Conservation (phyloP, 257 asterid genomes). For the Solanum etuberosum region DNA sequence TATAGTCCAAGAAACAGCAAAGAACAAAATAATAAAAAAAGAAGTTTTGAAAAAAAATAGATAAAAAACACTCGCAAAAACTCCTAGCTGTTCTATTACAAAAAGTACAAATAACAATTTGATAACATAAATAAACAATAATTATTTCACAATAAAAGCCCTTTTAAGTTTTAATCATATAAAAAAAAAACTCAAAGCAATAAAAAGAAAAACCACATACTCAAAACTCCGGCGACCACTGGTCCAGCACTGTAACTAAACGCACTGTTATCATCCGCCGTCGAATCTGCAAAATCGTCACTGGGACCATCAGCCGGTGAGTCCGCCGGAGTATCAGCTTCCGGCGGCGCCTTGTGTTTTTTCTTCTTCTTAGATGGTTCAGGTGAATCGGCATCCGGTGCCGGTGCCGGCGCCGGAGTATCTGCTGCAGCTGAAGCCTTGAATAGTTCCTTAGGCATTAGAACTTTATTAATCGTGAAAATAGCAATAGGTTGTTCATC, state of each 20-base stretch:
- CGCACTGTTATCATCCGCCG: constrained; percentile 14
- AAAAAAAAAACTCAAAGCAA: neutral
- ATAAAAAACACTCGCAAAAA: neutral
- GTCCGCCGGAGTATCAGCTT: constrained; percentile 25
- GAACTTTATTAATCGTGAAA: constrained; percentile 29
- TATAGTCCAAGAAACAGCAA: neutral
- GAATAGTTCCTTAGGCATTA: constrained; percentile 37
- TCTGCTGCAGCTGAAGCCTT: constrained; percentile 15
- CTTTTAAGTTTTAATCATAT: neutral
- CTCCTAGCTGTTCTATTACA: neutral
- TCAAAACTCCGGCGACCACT: neutral
- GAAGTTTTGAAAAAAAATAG: neutral
- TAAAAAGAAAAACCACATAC: neutral
- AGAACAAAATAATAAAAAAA: neutral
- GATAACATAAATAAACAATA: neutral
- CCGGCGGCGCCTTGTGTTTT: constrained; percentile 33
- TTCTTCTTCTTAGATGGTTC: constrained; percentile 18
- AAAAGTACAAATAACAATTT: neutral
- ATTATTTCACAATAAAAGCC: neutral
- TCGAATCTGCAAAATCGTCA: constrained; percentile 29
- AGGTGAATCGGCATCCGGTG: constrained; percentile 35
- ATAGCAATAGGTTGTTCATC: constrained; percentile 44
- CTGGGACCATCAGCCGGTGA: constrained; percentile 45
- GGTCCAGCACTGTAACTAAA: neutral
- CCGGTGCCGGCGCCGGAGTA: constrained; percentile 47